Percentiles rank a stretch among this genome's conserved stretches.
These are phyloP conservation scores for Aureobasidium lini DNA, from an alignment of 2,329 filamentous ascomycete species.

Conservation along the genomic window DNA sequence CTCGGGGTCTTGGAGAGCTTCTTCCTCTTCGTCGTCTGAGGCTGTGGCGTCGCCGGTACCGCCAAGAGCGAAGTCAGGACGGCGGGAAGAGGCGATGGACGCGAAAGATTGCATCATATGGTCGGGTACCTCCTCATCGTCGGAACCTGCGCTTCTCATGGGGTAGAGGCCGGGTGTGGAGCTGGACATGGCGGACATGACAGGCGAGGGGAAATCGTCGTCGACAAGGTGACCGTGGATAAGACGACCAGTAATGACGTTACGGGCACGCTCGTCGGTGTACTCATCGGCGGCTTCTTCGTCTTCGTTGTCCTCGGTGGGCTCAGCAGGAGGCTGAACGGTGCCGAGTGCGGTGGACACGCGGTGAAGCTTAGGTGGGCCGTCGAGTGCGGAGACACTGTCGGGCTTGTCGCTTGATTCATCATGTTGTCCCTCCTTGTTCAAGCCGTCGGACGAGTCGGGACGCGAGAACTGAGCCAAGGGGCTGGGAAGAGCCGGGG, in stretches of 20 bases:
- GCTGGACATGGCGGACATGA: constrained; percentile 56
- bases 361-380: constrained; percentile 16
- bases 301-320: constrained; percentile 28
- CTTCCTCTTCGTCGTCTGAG: constrained; percentile 87
- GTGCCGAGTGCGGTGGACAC: constrained; percentile 23
- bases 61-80: constrained; percentile 53
- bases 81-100: constrained; percentile 69
- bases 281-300: constrained; percentile 24
- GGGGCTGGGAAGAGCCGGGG: constrained; percentile 23
- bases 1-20: constrained; percentile 69
- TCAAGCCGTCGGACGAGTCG: constrained; percentile 20
- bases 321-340: constrained; percentile 17
- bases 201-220: constrained; percentile 79
- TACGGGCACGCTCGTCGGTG: constrained; percentile 56
- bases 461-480: constrained; percentile 25
- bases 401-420: neutral
- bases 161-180: constrained; percentile 42
- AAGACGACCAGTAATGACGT: constrained; percentile 85
- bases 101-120: constrained; percentile 77
- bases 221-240: constrained; percentile 94
- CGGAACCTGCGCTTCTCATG: constrained; percentile 36
- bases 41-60: constrained; percentile 77
- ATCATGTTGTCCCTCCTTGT: neutral
- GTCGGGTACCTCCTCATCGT: constrained; percentile 54
- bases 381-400: neutral